A percentile compares a stretch with the other conserved stretches of the same genome.
phyloP scores from a whole-genome alignment of 495 filamentous ascomycete genomes.

The Aspergillus egyptiacus region DNA sequence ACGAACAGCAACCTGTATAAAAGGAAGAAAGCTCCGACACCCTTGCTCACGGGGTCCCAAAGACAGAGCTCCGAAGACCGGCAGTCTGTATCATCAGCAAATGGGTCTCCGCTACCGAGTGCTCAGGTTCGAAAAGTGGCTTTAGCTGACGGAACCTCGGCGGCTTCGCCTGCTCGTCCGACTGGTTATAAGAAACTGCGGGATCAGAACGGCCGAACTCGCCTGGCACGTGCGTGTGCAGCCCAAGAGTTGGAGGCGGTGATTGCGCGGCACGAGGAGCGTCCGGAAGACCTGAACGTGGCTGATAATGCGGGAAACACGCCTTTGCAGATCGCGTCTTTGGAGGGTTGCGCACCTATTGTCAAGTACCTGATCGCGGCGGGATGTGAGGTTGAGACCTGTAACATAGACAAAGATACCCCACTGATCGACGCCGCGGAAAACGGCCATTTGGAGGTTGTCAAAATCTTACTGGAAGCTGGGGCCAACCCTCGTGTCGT shows the following conservation, averaged over 20 bases:
- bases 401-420: slow-evolving; percentile 81
- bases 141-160: slow-evolving; percentile 47
- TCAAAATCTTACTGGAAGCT: slow-evolving; percentile 73
- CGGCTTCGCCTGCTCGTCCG: slow-evolving; percentile 60
- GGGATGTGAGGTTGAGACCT: slow-evolving; percentile 75
- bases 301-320: slow-evolving; percentile 92
- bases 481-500: slow-evolving; percentile 84
- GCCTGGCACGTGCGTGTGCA: slow-evolving; percentile 77
- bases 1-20: slow-evolving; percentile 17
- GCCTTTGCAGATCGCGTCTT: slow-evolving; percentile 82
- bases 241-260: slow-evolving; percentile 67
- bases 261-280: slow-evolving; percentile 61
- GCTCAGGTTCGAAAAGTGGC: slow-evolving; percentile 60
- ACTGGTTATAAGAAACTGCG: slow-evolving; percentile 73
- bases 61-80: slow-evolving; percentile 56
- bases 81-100: slow-evolving; percentile 66
- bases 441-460: slow-evolving; percentile 87
- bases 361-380: slow-evolving; percentile 65
- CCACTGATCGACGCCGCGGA: slow-evolving; percentile 94
- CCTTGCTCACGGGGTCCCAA: slow-evolving; percentile 43
- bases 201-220: slow-evolving; percentile 79
- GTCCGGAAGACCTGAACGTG: slow-evolving; percentile 79
- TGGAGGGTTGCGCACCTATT: slow-evolving; percentile 75
- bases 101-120: slow-evolving; percentile 63
- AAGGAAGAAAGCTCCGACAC: slow-evolving; percentile 44